Evolutionary conservation across 495 filamentous ascomycete genomes (phyloP).

Genomic region (Tuber melanosporum): DNA sequence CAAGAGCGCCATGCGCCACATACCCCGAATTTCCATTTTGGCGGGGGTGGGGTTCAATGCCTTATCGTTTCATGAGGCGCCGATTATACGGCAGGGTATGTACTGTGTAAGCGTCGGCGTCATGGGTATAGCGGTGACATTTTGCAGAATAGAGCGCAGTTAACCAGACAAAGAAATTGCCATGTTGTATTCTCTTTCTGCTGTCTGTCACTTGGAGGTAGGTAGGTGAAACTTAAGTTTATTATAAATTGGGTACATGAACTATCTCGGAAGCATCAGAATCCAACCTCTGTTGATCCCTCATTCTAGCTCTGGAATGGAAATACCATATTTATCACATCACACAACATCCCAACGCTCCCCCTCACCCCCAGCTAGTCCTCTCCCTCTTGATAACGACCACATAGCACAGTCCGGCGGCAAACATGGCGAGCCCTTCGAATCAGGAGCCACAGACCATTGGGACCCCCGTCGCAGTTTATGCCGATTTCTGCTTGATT

Average conservation of each 20-base stretch:
- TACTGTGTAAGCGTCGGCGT: background rate
- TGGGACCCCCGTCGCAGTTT: constrained; percentile 23
- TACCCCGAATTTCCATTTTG: background rate
- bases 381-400: background rate
- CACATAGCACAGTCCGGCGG: background rate
- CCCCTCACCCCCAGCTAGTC: background rate
- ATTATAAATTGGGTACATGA: background rate
- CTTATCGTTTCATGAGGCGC: background rate
- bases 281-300: background rate
- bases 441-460: constrained; percentile 10
- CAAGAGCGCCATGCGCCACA: background rate
- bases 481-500: constrained; percentile 74
- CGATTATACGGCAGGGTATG: background rate
- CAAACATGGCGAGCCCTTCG: background rate
- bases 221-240: background rate
- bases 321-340: background rate
- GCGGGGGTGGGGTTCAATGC: background rate
- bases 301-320: background rate
- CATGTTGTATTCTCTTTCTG: background rate
- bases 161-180: background rate
- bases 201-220: background rate
- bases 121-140: background rate
- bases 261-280: background rate
- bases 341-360: background rate
- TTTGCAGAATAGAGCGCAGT: background rate